Evolutionary conservation across 208 protist genomes (phyloP), one percentile per base, ranked within the genome.

Genomic region (Crithidia bombi): DNA sequence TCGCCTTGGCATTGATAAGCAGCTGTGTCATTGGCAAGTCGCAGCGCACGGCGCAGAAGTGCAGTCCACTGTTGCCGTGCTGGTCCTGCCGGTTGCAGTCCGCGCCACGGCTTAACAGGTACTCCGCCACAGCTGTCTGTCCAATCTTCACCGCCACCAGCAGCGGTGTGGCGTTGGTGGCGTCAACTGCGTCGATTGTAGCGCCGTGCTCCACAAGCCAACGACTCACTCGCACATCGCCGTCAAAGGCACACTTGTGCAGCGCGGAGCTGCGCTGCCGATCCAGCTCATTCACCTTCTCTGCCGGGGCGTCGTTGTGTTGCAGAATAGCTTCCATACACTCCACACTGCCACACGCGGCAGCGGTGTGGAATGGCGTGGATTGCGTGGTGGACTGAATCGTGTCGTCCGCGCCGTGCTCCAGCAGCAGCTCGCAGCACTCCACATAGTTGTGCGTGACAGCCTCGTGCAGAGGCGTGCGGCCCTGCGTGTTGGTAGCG

Each of bases 81-180:
- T 39, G 52, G 74, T 97, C 93, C 23, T 74, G 65, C 28, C 75
- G 63, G 63, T 96, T 92, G 81, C 82, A 80, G 61, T 93, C 75
- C 12, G 88, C 91, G 2, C 82, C 79, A 36, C 90, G 75, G 11
- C 49, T 69, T 33, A 96, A 83, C 30, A 97, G 71, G 69, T 89
- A 95, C 70, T 93, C 75, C 46, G 80, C 81, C 44, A 93, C 89
- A 19, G 87, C 84, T 17, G 65, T 71, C 75, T 90, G 85, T 5
- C 91, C 88, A 90, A 97, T 96, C 76, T 94, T 97, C 28, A 96
- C 93, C 44, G 93, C 89, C 46, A 96, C 89, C 33, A 96, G 76
- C 46, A 97, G 81, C 17, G 93, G 90, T 7, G 93, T 97, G 15
- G 85, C 76, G 68, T 86, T 78, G 44, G 76, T 75, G 35, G 66